Base-by-base conservation (phyloP, 495 filamentous ascomycete species). In the Podospora appendiculata region DNA sequence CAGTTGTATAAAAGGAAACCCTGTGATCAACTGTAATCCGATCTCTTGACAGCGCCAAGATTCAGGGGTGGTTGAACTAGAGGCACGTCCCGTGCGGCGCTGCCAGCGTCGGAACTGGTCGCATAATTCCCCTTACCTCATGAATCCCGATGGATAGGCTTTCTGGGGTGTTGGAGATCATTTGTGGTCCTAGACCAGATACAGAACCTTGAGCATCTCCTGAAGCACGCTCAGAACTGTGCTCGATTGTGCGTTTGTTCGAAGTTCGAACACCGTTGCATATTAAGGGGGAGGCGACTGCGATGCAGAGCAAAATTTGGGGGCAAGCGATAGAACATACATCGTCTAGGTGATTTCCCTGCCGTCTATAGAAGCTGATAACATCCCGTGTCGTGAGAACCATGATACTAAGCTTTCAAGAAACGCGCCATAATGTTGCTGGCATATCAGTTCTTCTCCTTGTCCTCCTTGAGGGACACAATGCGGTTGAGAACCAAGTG, bases 401-500 rank as follows among this genome's bases (percentile, higher is more conserved):
- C 25, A 25, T 25, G 5, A 25, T 25, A 25, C 25, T 25, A 25
- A 25, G 25, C 25, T 25, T 25, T 25, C 2, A 25, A 5, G 5
- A 25, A 25, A 25, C 25, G 25, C 25, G 25, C 25, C 25, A 25
- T 5, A 25, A 5, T 25, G 25, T 25, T 25, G 25, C 25, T 5
- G 25, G 25, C 25, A 25, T 25, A 25, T 25, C 25, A 74, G 49
- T 67, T 81, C 75, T 90, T 90, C 34, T 85, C 84, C 18, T 79
- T 69, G 70, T 94, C 90, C 69, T 97, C 91, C 76, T 96, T 96
- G 58, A 98, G 73, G 40, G 84, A 86, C 36, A 96, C 91, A 61
- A 98, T 96, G 40, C 89, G 79, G 71, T 96, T 98, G 32, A 98
- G 69, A 50, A 97, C 81, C 45, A 96, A 70, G 61, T 82, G 86